phyloP scores from a whole-genome alignment of 208 protist species.

The Trypanosoma theileri region DNA sequence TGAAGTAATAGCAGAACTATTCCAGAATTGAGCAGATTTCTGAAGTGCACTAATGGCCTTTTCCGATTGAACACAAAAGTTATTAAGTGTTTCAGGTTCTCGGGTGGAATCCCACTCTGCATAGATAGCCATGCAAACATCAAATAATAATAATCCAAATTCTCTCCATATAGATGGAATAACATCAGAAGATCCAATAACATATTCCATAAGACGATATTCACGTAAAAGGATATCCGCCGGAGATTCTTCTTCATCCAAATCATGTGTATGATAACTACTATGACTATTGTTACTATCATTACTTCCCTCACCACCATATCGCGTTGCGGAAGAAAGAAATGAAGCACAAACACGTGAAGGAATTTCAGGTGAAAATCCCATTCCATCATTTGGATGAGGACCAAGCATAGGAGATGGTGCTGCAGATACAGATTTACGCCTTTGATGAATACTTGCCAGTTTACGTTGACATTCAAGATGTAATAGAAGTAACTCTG shows the following conservation, averaged over 20 bases:
- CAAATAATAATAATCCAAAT: conserved; percentile 84
- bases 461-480: conserved; percentile 55
- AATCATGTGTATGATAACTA: background rate
- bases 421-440: background rate
- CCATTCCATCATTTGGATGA: background rate
- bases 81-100: conserved; percentile 71
- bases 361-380: background rate
- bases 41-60: conserved; percentile 83
- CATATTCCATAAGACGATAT: conserved; percentile 83
- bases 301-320: background rate
- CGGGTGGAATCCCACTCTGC: conserved; percentile 65
- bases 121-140: conserved; percentile 84
- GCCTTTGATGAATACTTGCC: conserved; percentile 1
- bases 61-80: conserved; percentile 73
- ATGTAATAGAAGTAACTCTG: conserved; percentile 68
- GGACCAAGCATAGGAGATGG: background rate
- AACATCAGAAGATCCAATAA: conserved; percentile 47
- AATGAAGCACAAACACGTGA: background rate
- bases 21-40: conserved; percentile 75
- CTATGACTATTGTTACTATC: no score
- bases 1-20: conserved; percentile 39
- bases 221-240: conserved; percentile 63
- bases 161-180: conserved; percentile 80
- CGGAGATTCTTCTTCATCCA: conserved; percentile 37
- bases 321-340: background rate